These are phyloP conservation scores for Pseudopithomyces chartarum DNA, from an alignment of 2,329 filamentous ascomycete species.

Conservation along the genomic window DNA sequence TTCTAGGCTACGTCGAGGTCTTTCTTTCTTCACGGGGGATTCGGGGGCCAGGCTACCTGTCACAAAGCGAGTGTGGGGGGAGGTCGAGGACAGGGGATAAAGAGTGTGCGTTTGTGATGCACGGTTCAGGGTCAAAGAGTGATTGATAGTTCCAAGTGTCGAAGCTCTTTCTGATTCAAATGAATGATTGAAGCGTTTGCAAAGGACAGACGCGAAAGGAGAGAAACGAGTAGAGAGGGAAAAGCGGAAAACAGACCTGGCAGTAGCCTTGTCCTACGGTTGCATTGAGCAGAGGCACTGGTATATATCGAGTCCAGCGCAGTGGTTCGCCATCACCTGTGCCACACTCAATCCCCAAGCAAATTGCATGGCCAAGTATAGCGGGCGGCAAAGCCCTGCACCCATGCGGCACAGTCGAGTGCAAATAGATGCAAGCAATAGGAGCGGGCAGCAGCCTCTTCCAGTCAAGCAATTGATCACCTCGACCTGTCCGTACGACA, in stretches of 20 bases:
- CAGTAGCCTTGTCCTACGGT: slow-evolving; percentile 23
- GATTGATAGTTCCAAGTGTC: neutral
- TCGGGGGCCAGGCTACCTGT: neutral
- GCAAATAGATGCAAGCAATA: neutral
- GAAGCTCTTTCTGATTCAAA: neutral
- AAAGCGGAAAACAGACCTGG: slow-evolving; percentile 9
- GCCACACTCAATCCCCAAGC: slow-evolving; percentile 17
- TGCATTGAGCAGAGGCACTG: slow-evolving; percentile 20
- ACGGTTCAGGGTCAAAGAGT: neutral
- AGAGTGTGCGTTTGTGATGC: neutral
- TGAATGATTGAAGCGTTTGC: neutral
- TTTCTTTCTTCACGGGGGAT: neutral
- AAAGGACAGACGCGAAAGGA: neutral
- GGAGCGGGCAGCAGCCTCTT: neutral
- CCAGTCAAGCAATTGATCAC: neutral
- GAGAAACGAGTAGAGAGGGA: slow-evolving; percentile 4
- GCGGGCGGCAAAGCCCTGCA: slow-evolving; percentile 1
- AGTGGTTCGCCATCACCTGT: slow-evolving; percentile 14
- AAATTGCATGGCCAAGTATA: slow-evolving; percentile 8
- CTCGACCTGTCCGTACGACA: slow-evolving; percentile 3
- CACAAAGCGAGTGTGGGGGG: neutral
- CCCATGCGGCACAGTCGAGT: slow-evolving; percentile 8
- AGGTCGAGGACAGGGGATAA: neutral
- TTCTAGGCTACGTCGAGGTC: neutral
- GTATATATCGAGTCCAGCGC: slow-evolving; percentile 1